A percentile compares a stretch with the other conserved stretches of the same genome.
Evolutionary conservation across 2,329 filamentous ascomycete genomes (phyloP).

Genomic region (Fusarium euwallaceae): DNA sequence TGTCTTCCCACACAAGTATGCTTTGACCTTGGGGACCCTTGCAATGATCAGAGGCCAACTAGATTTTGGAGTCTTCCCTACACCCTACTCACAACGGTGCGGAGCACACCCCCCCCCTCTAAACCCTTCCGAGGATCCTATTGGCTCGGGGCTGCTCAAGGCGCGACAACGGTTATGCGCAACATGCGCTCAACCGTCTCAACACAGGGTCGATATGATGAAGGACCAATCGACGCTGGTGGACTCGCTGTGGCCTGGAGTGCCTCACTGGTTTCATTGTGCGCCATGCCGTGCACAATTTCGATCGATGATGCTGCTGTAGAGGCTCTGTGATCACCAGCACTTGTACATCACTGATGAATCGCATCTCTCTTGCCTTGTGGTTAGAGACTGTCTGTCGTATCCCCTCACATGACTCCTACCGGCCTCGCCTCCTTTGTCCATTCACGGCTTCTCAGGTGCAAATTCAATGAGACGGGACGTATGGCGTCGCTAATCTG

Average conservation of each 20-base stretch:
- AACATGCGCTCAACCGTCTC: conserved; percentile 66
- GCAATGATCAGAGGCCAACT: conserved; percentile 26
- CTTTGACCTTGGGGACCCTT: conserved; percentile 35
- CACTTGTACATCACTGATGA: conserved; percentile 27
- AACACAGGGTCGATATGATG: conserved; percentile 59
- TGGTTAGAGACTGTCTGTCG: conserved; percentile 10
- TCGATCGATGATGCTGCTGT: conserved; percentile 27
- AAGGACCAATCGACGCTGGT: conserved; percentile 60
- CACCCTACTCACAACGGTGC: conserved; percentile 24
- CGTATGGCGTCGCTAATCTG: conserved; percentile 7
- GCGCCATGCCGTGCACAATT: conserved; percentile 28
- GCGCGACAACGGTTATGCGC: conserved; percentile 65
- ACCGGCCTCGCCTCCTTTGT: conserved; percentile 10
- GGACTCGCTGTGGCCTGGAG: conserved; percentile 24
- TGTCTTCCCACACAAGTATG: conserved; percentile 33
- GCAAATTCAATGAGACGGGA: conserved; percentile 5
- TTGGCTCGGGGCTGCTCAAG: conserved; percentile 56
- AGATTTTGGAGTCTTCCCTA: conserved; percentile 23
- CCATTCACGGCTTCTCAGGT: neutral
- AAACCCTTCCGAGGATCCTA: conserved; percentile 43
- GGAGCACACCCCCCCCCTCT: conserved; percentile 50
- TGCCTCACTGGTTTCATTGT: conserved; percentile 27
- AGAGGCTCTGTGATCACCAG: conserved; percentile 14
- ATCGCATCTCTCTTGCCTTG: conserved; percentile 15
- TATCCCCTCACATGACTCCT: conserved; percentile 1